Evolutionary conservation across 352 stramenopile species (phyloP).

Genomic region (Saprolegnia diclina): DNA sequence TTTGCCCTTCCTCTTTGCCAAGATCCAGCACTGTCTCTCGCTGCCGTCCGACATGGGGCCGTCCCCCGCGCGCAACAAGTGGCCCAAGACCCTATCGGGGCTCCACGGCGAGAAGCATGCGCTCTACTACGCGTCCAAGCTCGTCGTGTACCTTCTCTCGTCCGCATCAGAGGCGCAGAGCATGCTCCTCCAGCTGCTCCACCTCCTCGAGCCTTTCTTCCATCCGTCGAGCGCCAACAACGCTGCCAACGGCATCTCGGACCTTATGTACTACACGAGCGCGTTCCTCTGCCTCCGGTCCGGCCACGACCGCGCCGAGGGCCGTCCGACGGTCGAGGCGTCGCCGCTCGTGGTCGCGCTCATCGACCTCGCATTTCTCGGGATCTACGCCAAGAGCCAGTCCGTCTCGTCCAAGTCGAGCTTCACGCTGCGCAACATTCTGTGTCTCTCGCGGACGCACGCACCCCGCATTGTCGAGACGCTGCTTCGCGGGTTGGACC

Average conservation of each 20-base stretch:
- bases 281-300: constrained; percentile 44
- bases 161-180: constrained; percentile 31
- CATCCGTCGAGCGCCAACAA: constrained; percentile 68
- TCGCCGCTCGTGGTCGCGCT: constrained; percentile 41
- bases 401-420: constrained; percentile 60
- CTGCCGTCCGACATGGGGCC: constrained; percentile 61
- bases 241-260: constrained; percentile 45
- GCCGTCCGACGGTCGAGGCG: not conserved
- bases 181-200: constrained; percentile 54
- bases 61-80: constrained; percentile 56
- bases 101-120: constrained; percentile 53
- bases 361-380: constrained; percentile 50
- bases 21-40: constrained; percentile 53
- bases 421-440: constrained; percentile 59
- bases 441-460: constrained; percentile 46
- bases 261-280: constrained; percentile 52
- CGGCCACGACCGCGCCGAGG: constrained; percentile 40
- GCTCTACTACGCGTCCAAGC: constrained; percentile 46
- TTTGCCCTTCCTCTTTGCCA: constrained; percentile 58
- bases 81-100: constrained; percentile 42
- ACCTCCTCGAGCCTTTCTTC: constrained; percentile 58
- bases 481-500: constrained; percentile 64
- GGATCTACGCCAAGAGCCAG: constrained; percentile 70
- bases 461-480: constrained; percentile 49
- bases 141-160: constrained; percentile 50